Conservation (phyloP, 257 asterid genomes). For the Marsdenia floribunda region DNA sequence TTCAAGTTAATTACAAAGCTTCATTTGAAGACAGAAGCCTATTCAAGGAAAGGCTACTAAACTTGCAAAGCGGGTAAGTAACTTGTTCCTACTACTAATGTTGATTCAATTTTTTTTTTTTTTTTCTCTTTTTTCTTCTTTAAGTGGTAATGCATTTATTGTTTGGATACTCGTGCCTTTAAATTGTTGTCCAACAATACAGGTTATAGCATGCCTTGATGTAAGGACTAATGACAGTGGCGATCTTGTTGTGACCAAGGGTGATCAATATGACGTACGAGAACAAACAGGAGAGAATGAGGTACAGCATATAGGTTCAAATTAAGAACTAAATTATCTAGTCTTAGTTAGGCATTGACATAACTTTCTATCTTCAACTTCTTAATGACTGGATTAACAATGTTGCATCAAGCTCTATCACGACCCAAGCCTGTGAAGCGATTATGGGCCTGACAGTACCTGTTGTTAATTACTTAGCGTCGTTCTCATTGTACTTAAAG, state of each 20-base stretch:
- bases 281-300: constrained; percentile 73
- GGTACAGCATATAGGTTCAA: constrained; percentile 32
- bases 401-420: not conserved
- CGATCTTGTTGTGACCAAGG: constrained; percentile 94
- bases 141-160: not conserved
- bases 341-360: not conserved
- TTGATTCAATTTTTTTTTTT: no score
- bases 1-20: constrained; percentile 20
- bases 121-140: not conserved
- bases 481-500: no score
- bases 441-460: no score
- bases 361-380: not conserved
- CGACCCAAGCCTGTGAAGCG: no score
- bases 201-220: constrained; percentile 99
- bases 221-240: constrained; percentile 90
- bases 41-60: constrained; percentile 64
- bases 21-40: constrained; percentile 72
- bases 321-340: not conserved
- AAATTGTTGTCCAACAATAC: constrained; percentile 25
- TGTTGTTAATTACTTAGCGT: no score
- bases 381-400: not conserved
- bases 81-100: not conserved
- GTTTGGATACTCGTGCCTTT: not conserved
- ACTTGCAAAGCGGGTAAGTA: constrained; percentile 93
- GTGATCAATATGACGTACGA: constrained; percentile 95